phyloP scores from a whole-genome alignment of 768 basidiomycete genomes.

The Mycena galericulata region DNA sequence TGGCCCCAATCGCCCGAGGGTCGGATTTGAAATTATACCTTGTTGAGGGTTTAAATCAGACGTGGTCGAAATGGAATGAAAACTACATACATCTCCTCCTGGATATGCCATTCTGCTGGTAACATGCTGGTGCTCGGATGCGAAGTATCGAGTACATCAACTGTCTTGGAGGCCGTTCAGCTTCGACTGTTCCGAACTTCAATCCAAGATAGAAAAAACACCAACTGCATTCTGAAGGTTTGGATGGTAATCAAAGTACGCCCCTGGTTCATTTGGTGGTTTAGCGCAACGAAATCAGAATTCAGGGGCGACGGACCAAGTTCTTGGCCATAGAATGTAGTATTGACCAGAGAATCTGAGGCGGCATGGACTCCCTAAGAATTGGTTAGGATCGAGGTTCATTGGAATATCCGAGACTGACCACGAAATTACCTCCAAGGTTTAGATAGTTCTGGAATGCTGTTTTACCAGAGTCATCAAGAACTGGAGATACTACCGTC shows the following conservation, averaged over 20 bases:
- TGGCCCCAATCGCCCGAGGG: slow-evolving; percentile 72
- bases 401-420: neutral
- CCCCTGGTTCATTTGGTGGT: slow-evolving; percentile 46
- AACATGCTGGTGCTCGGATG: slow-evolving; percentile 74
- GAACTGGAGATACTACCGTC: slow-evolving; percentile 54
- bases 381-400: too few species aligned
- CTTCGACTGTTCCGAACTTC: slow-evolving; percentile 31
- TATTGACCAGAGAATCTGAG: slow-evolving; percentile 68
- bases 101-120: slow-evolving; percentile 62
- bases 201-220: slow-evolving; percentile 24
- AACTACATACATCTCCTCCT: slow-evolving; percentile 68
- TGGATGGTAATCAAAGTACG: slow-evolving; percentile 81
- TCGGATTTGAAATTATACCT: slow-evolving; percentile 83
- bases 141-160: slow-evolving; percentile 64
- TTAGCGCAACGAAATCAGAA: neutral
- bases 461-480: slow-evolving; percentile 67
- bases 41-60: neutral
- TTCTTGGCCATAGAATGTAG: slow-evolving; percentile 67
- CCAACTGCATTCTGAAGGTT: slow-evolving; percentile 72
- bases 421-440: slow-evolving; percentile 75
- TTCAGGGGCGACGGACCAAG: slow-evolving; percentile 55
- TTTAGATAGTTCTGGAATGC: slow-evolving; percentile 76
- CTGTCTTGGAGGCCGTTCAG: slow-evolving; percentile 54
- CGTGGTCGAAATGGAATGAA: neutral
- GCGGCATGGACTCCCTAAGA: slow-evolving; percentile 69